These are phyloP conservation scores for Syzygium syzygioides DNA, from an alignment of 441 rosid species.

Conservation along the genomic window DNA sequence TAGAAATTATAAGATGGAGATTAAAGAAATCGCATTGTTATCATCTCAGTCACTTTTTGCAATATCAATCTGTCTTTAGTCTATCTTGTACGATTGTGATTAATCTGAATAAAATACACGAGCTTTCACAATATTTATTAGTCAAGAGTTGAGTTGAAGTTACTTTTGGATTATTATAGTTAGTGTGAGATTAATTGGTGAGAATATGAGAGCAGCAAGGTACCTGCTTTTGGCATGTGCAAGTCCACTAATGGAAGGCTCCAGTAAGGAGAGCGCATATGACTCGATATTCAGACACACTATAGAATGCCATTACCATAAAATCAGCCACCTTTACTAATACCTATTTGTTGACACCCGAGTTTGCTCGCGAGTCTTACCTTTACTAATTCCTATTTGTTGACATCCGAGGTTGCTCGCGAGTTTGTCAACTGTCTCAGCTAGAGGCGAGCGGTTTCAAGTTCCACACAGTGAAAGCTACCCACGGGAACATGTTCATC, in stretches of 20 bases:
- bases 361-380: neutral
- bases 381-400: too few relatives aligned
- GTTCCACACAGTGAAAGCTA: too few relatives aligned
- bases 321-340: neutral
- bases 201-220: neutral
- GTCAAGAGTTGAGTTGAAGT: neutral
- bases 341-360: neutral
- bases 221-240: neutral
- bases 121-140: neutral
- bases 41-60: neutral
- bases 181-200: neutral
- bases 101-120: neutral
- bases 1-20: neutral
- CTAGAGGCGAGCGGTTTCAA: too few relatives aligned
- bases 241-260: neutral
- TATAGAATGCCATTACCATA: neutral
- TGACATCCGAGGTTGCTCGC: too few relatives aligned
- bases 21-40: neutral
- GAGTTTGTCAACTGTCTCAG: too few relatives aligned
- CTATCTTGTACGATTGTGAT: fast-evolving
- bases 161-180: neutral
- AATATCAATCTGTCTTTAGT: neutral
- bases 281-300: neutral
- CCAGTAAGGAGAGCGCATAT: neutral
- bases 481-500: too few relatives aligned